Percentiles rank a stretch among this genome's conserved stretches.
Evolutionary conservation across 805 yeast species (phyloP).

Genomic region (Yarrowia alimentaria): DNA sequence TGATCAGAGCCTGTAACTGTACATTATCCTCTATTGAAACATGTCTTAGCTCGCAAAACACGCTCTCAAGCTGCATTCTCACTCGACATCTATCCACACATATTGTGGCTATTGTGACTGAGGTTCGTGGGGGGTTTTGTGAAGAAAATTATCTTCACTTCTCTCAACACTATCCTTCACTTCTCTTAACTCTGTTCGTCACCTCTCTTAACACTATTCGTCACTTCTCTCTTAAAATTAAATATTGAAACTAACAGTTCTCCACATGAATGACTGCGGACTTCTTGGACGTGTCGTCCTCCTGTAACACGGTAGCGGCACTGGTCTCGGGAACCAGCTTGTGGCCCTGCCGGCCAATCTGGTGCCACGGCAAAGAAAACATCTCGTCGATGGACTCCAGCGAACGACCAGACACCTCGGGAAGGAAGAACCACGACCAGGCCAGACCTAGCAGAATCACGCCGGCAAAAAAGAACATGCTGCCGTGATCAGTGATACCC

Average conservation of each 20-base stretch:
- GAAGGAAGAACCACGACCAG: conserved; percentile 51
- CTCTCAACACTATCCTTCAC: too few relatives aligned
- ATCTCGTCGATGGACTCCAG: conserved; percentile 54
- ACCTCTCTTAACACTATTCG: too few relatives aligned
- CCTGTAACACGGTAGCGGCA: neutral
- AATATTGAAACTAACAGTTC: conserved; percentile 3
- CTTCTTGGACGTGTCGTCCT: conserved; percentile 6
- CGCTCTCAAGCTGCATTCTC: too few relatives aligned
- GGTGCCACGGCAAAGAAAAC: conserved; percentile 56
- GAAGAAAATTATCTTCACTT: too few relatives aligned
- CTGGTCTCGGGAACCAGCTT: conserved; percentile 10
- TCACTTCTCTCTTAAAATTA: too few relatives aligned
- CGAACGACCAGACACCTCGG: conserved; percentile 51
- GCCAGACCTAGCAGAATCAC: conserved; percentile 45
- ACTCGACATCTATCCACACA: too few relatives aligned
- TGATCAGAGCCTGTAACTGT: too few relatives aligned
- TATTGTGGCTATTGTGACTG: too few relatives aligned
- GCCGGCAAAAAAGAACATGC: conserved; percentile 52
- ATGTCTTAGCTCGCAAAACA: too few relatives aligned
- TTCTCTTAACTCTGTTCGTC: too few relatives aligned
- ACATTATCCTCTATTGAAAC: too few relatives aligned
- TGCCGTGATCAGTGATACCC: conserved; percentile 48
- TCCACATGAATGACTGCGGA: neutral
- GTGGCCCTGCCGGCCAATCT: conserved; percentile 44
- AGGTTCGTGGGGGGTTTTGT: too few relatives aligned